A percentile compares a stretch with the other conserved stretches of the same genome.
Evolutionary conservation across 208 protist genomes (phyloP).

Genomic region (Crithidia brevicula): DNA sequence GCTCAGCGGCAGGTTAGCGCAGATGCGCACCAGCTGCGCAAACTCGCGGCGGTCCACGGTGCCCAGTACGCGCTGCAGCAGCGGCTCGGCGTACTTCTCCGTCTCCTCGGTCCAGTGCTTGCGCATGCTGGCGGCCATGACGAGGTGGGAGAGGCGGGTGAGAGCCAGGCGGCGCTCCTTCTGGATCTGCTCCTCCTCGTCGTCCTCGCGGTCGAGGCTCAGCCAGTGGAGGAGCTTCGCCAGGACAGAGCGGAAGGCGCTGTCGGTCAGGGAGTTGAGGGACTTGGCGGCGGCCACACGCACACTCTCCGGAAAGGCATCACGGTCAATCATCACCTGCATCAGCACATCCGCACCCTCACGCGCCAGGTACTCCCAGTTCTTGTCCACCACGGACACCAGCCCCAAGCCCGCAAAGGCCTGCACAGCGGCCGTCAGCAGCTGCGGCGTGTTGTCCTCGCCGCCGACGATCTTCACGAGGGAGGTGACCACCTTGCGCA

Average conservation of each 20-base stretch:
- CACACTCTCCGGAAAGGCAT: slow-evolving; percentile 76
- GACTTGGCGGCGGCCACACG: slow-evolving; percentile 67
- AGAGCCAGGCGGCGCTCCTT: slow-evolving; percentile 86
- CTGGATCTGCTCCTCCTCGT: slow-evolving; percentile 75
- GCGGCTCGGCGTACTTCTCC: slow-evolving; percentile 63
- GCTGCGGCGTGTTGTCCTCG: slow-evolving; percentile 74
- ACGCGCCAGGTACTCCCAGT: slow-evolving; percentile 80
- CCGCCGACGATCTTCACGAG: slow-evolving; percentile 83
- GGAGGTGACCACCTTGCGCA: slow-evolving; percentile 80
- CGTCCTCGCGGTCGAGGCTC: slow-evolving; percentile 82
- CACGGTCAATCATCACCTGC: slow-evolving; percentile 85
- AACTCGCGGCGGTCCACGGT: slow-evolving; percentile 81
- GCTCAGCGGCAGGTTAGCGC: slow-evolving; percentile 63
- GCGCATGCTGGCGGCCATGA: slow-evolving; percentile 40
- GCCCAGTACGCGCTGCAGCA: slow-evolving; percentile 70
- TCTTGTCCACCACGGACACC: slow-evolving; percentile 81
- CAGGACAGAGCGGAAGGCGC: slow-evolving; percentile 74
- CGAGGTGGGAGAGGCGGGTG: slow-evolving; percentile 49
- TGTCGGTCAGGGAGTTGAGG: slow-evolving; percentile 72
- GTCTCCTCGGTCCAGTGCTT: slow-evolving; percentile 81
- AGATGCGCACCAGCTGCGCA: slow-evolving; percentile 60
- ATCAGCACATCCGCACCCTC: slow-evolving; percentile 89
- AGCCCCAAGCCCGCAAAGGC: slow-evolving; percentile 77
- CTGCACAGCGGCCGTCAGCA: slow-evolving; percentile 79
- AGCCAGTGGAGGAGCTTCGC: slow-evolving; percentile 91